Base-by-base conservation (phyloP, 2,329 filamentous ascomycete genomes). In the Dichotomopilus funicola region DNA sequence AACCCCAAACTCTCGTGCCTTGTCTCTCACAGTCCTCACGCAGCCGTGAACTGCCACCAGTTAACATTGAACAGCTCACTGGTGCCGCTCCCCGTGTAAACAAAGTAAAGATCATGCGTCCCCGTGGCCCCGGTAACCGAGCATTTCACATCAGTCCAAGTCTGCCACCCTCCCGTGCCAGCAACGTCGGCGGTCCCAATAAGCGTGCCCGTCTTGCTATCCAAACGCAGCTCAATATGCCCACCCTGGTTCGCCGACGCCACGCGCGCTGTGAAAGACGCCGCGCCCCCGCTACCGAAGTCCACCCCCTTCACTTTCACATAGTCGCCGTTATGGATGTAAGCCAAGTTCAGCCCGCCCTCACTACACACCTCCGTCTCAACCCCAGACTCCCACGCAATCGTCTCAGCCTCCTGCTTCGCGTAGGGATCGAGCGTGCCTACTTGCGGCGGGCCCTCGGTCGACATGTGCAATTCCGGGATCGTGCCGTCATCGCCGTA, bases 221-320 rank as follows among this genome's bases (percentile, higher is more conserved):
- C 48, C 6, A 49, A 11, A 11, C 48, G 36, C 37, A 49, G 11
- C 48, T 49, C 48, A 13, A 49, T 49, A 19, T 41, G 34, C 6
- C 48, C 48, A 4, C 41, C 48, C 2, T 36, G 33, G 19, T 19
- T 5, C 0, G 36, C 37, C 9, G 48, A 41, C 11, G 48, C 19
- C 36, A 49, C 48, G 5, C 48, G 36, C 5, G 48, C 48, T 1
- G 36, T 34, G 12, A 49, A 49, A 2, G 48, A 33, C 5, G 5
- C 19, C 5, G 48, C 48, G 4, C 66, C 66, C 1, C 48, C 48
- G 2, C 10, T 6, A 3, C 36, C 48, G 34, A 49, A 49, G 5
- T 36, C 36, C 3, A 49, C 48, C 6, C 48, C 48, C 12, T 49
- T 49, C 10, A 49, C 48, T 36, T 49, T 49, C 36, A 49, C 34